Evolutionary conservation across 225 moss, liverwort and hornwort genomes (phyloP), one percentile per base, ranked within the genome.

Genomic region (Pseudisothecium myosuroides): DNA sequence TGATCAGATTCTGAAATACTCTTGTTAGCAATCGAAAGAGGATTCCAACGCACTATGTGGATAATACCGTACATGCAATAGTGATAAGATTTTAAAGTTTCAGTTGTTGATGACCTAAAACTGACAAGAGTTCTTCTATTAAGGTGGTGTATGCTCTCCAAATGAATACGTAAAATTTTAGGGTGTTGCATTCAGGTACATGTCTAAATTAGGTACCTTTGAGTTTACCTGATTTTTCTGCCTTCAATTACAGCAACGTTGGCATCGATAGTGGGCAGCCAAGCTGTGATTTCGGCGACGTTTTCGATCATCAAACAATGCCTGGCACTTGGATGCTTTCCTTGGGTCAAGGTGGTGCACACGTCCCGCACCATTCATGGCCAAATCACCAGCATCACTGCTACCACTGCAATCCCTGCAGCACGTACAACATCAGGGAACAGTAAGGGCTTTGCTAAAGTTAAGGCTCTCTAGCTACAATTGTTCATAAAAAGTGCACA

Each of bases 281-380:
- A 98, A 93, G 97, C 98, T 12, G 94, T 98, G 89, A 98, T 98
- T 79, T 93, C 97, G 3, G 98, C 97, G 52, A 94, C 97, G 9
- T 98, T 95, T 82, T 98, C 97, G 36, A 97, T 98, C 88, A 95
- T 98, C 91, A 96, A 96, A 80, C 97, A 98, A 74, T 94, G 95
- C 50, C 86, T 92, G 41, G 88, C 95, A 55, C 98, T 98, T 6
- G 98, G 98, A 7, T 98, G 96, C 83, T 98, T 98, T 89, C 97
- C 97, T 23, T 94, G 93, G 90, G 96, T 98, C 79, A 96, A 97
- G 86, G 95, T 98, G 84, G 95, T 98, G 90, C 96, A 97, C 81
- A 96, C 98, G 6, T 96, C 95, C 3, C 89, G 92, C 76, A 93
- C 80, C 41, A 92, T 95, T n/a, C 88, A 93, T 50, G 98, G 98